Base-by-base conservation (phyloP, 78 protist genomes). In the Dictyostelium brefeldianum region DNA sequence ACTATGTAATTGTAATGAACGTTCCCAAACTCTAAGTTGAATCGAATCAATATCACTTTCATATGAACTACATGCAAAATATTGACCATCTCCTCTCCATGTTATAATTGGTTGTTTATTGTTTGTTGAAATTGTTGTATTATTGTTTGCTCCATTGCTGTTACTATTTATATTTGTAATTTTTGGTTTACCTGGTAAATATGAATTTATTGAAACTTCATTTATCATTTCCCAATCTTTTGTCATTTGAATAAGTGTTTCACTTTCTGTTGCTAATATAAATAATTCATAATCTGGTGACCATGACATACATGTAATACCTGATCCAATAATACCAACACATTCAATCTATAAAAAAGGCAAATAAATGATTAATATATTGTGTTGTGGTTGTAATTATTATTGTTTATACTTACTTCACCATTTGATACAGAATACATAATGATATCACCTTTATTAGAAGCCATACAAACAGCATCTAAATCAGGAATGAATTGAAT, bases 81-180 rank as follows among this genome's bases (percentile, higher is more conserved):
- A 91, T 91, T 91, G 95, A 27, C 95, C 95, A 67, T 91, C 95
- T 43, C 95, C 95, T 77, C 95, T 81, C 95, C 95, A 90, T n/a
- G 79, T 78, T 18, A 90, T 81, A 10, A 43, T 56, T 15, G 95
- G 95, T 57, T 54, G 67, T 25, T 48, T 53, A 15, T 53, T 31
- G 8, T 17, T 43, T 27, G 54, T 59, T 57, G 56, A 2, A 27
- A 14, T 70, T 56, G 47, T 80, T 4, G 6, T 46, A 8, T 2
- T 65, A 2, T 31, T 78, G 12, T 8, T 15, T 67, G 59, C 43
- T 4, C 5, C 50, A 7, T 75, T 54, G 48, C 50, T 65, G 47
- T 75, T 25, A 3, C 17, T 31, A 18, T 20, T 43, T 31, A 36
- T 73, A n/a, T 50, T 87, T 50, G 73, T 65, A 12, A 27, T 17